Evolutionary conservation across 2,329 filamentous ascomycete species (phyloP), one percentile per base, ranked within the genome.

Genomic region (Dactylonectria estremocensis): DNA sequence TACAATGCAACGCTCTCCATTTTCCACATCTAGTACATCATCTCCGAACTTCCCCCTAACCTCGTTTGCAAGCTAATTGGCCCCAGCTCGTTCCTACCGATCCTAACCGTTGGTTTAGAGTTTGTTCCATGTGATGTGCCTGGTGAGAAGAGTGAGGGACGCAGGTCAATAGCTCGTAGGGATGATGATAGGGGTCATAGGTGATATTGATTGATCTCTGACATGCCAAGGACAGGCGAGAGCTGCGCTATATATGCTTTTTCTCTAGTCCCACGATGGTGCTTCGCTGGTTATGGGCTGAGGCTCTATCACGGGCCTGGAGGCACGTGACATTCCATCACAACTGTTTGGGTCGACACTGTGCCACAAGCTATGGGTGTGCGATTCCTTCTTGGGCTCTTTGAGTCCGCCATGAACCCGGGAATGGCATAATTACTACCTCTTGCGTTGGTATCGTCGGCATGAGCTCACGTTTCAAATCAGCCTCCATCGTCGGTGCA

Each of bases 401-500:
- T 91, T 63, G 90, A 92, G 74, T 88, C 89, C 0, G 89, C 89
- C 10, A 87, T 91, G 84, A 72, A 90, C 46, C 89, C 90, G 0
- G 89, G 89, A 0, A 90, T 91, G 33, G 89, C 89, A 0, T 92
- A n/a, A n/a, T n/a, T n/a, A 91, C 75, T 91, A 91, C 70, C 77
- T 91, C 40, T 87, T 84, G 0, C 80, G 89, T 48, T 91, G 89
- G 88, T 92, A 92, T 69, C 80, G 88, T 8, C 82, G 88, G 37
- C 84, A 83, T 45, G 90, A 92, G 74, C 81, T 92, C 2, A 85
- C 87, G 0, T 91, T 91, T 76, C 85, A 89, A 0, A 79, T 92
- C 2, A 85, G 87, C 1, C 78, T 90, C 5, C 77, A 88, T 91
- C 45, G 88, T 90, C 43, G 89, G 89, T 84, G 88, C 89, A 0